These are phyloP conservation scores for Pseudogymnoascus sp. DNA, from an alignment of 2,329 filamentous ascomycete genomes.

Conservation along the genomic window DNA sequence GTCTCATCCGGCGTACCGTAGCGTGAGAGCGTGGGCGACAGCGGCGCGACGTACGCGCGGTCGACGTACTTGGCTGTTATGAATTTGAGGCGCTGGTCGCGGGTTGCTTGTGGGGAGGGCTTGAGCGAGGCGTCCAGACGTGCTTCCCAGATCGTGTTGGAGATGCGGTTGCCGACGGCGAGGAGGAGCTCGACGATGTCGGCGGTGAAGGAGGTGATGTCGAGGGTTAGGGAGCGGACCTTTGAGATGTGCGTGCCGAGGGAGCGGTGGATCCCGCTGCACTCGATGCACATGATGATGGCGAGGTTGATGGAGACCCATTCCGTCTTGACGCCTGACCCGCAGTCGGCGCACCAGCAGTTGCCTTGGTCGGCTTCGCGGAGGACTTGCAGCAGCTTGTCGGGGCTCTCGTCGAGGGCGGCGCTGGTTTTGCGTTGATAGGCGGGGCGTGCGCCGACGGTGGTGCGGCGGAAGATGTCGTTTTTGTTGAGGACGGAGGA, in stretches of 20 bases:
- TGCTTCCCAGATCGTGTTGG: conserved; percentile 96
- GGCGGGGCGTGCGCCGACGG: conserved; percentile 79
- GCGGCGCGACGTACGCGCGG: conserved; percentile 70
- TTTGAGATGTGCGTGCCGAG: conserved; percentile 97
- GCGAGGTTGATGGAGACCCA: conserved; percentile 99
- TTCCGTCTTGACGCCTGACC: conserved; percentile 85
- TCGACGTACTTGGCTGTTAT: conserved; percentile 95
- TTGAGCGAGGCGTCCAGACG: conserved; percentile 69
- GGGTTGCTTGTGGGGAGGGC: conserved; percentile 67
- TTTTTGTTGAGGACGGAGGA: conserved; percentile 34
- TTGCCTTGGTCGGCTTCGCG: conserved; percentile 90
- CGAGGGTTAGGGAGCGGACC: conserved; percentile 86
- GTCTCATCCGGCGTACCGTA: conserved; percentile 80
- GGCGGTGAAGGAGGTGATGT: conserved; percentile 91
- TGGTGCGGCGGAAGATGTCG: conserved; percentile 75
- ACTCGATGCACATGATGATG: conserved; percentile 95
- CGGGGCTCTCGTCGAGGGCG: conserved; percentile 73
- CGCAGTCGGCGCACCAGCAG: conserved; percentile 89
- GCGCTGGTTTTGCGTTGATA: conserved; percentile 61
- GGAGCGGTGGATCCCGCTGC: conserved; percentile 93
- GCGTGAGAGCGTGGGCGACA: conserved; percentile 67
- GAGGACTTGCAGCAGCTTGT: conserved; percentile 78
- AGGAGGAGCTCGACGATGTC: conserved; percentile 94
- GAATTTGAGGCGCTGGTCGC: conserved; percentile 88
- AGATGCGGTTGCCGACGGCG: conserved; percentile 85